Evolutionary conservation across 1,139 yeast species (phyloP), one percentile per base, ranked within the genome.

Genomic region (Pneumocystis wakefieldiae): DNA sequence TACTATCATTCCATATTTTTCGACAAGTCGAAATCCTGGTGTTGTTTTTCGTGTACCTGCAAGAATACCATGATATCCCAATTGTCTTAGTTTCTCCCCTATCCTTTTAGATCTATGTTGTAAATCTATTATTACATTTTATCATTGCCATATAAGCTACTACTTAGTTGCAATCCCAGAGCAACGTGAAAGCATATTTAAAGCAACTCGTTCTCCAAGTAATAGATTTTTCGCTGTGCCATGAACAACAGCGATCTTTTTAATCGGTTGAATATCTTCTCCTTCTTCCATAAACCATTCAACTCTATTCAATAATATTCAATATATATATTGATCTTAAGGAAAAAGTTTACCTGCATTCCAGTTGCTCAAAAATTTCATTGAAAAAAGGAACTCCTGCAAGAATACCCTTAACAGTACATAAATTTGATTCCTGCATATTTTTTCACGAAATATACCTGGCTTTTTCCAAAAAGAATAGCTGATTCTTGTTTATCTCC

Each of bases 41-140:
- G 97, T 91, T n/a, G 97, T 91, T 74, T 91, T 91, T 71, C 97
- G 82, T 1, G 97, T 91, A n/a, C 97, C 97, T 0, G 97, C 97
- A 72, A 91, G 88, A 42, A 85, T 79, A 0, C 97, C 97, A 2
- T 76, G 77, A 73, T 84, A 91, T 0, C 95, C 95, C n/a, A 81
- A 76, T 59, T 81, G 76, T 66, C 83, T 81, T 0, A 96, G 96
- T 65, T 83, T 74, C 24, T 76, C 72, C 64, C 84, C 77, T 14
- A 91, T 81, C 38, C 77, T 75, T 63, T 77, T 76, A 0, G 95
- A 84, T 68, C 74, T 73, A 32, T 60, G 35, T 57, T 55, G 24
- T 48, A 37, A 4, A 29, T 12, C 12, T 24, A 3, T 37, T 10
- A 32, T 32, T 32, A 5, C 19, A 7, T 62, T 38, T 62, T 19